phyloP scores from a whole-genome alignment of 2,329 filamentous ascomycete species.

The Penicillium sp. region DNA sequence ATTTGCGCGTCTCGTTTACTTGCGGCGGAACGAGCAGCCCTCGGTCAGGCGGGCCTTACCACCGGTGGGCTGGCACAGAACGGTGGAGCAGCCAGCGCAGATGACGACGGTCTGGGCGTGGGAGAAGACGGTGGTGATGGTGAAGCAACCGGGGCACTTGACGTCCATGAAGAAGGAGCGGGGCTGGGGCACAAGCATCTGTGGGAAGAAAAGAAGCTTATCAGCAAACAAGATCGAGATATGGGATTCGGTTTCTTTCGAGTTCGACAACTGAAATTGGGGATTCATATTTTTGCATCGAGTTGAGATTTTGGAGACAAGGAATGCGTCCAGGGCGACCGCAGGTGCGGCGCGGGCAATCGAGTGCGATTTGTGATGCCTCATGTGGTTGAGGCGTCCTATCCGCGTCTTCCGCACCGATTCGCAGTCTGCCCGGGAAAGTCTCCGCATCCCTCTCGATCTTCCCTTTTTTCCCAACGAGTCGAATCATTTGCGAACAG shows the following conservation, averaged over 20 bases:
- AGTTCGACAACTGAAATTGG: no score
- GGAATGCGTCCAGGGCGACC: no score
- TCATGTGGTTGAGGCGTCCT: neutral
- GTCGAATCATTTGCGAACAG: conserved; percentile 3
- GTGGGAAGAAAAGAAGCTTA: conserved; percentile 8
- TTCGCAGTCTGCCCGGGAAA: neutral
- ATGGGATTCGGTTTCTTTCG: no score
- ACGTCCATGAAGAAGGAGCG: conserved; percentile 99
- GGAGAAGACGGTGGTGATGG: conserved; percentile 99
- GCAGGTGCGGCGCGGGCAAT: no score
- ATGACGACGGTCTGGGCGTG: conserved; percentile 99
- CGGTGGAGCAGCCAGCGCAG: conserved; percentile 98
- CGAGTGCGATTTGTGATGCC: no score
- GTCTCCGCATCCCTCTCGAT: conserved; percentile 8
- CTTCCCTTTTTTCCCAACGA: neutral
- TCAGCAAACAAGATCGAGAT: no score
- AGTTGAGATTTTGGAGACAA: no score
- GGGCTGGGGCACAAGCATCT: conserved; percentile 91
- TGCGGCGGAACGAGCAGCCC: conserved; percentile 99
- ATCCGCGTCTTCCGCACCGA: conserved; percentile 7
- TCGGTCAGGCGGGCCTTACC: conserved; percentile 98
- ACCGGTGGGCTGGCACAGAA: conserved; percentile 98
- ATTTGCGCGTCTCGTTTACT: conserved; percentile 58
- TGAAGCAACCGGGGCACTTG: conserved; percentile 99
- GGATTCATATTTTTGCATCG: no score